phyloP scores from a whole-genome alignment of 2,329 filamentous ascomycete genomes.

The Fusarium dimerum region DNA sequence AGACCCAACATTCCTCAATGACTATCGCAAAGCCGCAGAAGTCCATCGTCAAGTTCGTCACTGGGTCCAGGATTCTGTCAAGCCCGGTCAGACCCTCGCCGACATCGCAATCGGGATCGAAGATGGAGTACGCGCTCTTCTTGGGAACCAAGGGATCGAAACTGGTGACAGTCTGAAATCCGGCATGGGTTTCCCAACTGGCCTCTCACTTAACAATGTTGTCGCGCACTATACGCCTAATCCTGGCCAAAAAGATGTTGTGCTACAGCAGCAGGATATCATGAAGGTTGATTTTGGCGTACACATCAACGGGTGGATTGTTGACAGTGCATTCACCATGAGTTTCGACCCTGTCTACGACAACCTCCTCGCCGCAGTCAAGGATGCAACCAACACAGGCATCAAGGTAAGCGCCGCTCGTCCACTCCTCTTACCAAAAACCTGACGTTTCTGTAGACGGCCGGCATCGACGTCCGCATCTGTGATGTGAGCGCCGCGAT shows the following conservation, averaged over 20 bases:
- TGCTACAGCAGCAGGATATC: conserved; percentile 69
- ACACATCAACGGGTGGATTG: conserved; percentile 74
- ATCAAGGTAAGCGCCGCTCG: conserved; percentile 51
- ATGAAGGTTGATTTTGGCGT: conserved; percentile 79
- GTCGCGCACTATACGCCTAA: conserved; percentile 84
- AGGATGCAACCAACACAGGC: conserved; percentile 78
- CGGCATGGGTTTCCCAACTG: conserved; percentile 82
- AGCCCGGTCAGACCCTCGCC: conserved; percentile 73
- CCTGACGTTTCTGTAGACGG: conserved; percentile 34
- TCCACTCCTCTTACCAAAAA: fast-evolving
- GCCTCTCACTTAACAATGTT: conserved; percentile 76
- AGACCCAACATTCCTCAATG: conserved; percentile 59
- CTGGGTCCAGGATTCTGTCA: conserved; percentile 76
- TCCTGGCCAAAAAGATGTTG: conserved; percentile 68
- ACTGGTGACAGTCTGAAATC: conserved; percentile 73
- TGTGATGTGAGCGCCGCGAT: conserved; percentile 78
- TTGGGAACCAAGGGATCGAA: conserved; percentile 71
- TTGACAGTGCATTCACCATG: conserved; percentile 76
- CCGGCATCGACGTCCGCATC: conserved; percentile 85
- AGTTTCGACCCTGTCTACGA: conserved; percentile 73
- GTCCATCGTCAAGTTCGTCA: conserved; percentile 79
- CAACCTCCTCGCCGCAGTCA: conserved; percentile 69
- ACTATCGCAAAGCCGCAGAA: conserved; percentile 79
- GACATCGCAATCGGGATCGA: conserved; percentile 83
- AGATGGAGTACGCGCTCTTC: conserved; percentile 71